Evolutionary conservation across 2,329 filamentous ascomycete species (phyloP).

Genomic region (Aspergillus oerlinghausenensis): DNA sequence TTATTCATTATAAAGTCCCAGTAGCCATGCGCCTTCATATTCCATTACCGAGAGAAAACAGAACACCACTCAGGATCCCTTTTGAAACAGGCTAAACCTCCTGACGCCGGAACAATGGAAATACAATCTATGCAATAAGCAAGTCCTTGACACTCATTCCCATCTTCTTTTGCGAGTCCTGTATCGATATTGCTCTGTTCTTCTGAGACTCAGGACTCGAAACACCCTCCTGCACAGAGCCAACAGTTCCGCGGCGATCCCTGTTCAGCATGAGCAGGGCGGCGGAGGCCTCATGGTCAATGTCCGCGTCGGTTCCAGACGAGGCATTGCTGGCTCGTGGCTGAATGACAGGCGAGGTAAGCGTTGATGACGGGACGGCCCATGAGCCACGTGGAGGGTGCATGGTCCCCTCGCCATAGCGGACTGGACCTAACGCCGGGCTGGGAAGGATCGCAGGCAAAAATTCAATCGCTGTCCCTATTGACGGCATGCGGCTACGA

Average conservation of each 20-base stretch:
- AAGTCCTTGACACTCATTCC: conserved; percentile 55
- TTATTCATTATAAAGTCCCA: not conserved
- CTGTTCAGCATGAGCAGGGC: conserved; percentile 83
- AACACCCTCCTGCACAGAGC: conserved; percentile 26
- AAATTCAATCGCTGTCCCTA: conserved; percentile 19
- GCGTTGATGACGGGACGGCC: conserved; percentile 15
- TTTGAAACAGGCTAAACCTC: not conserved
- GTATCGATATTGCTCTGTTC: conserved; percentile 1
- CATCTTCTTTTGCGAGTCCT: conserved; percentile 31
- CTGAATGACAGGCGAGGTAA: conserved; percentile 20
- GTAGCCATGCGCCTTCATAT: not conserved
- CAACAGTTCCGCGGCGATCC: conserved; percentile 58
- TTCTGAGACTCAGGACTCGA: conserved; percentile 4
- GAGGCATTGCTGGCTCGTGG: conserved; percentile 37
- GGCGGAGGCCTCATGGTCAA: conserved; percentile 78
- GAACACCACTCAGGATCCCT: not conserved
- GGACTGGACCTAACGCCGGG: conserved; percentile 30
- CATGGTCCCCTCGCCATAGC: conserved; percentile 17
- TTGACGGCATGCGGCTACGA: conserved; percentile 23
- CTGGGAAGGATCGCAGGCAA: conserved; percentile 33
- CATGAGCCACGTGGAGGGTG: conserved; percentile 20
- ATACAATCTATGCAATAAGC: conserved; percentile 42
- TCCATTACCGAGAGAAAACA: not conserved
- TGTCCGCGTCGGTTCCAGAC: conserved; percentile 45
- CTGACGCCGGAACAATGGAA: conserved; percentile 1